Evolutionary conservation across 73 alveolate species (phyloP), one percentile per base, ranked within the genome.

Genomic region (Paramecium biaurelia): DNA sequence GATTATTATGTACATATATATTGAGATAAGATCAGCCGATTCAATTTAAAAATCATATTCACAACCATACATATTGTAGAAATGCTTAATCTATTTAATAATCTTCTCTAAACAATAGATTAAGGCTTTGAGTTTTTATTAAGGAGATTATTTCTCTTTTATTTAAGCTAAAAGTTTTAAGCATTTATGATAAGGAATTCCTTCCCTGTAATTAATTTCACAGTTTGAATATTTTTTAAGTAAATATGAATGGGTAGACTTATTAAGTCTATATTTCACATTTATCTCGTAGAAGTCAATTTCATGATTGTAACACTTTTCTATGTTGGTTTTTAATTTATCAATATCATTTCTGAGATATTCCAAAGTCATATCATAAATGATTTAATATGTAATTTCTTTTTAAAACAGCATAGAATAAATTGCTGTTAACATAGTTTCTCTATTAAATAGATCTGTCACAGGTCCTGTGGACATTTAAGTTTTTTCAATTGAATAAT

Each of bases 351-450:
- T 20, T 70, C 57, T 70, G 0, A 28, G 43, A 4, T 18, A 70
- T 14, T 70, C 86, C 43, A 70, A 12, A 15, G n/a, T 18, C 86
- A 70, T 70, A 70, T 70, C 86, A 70, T 70, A 70, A 14, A 70
- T 34, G 1, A 70, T 70, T 18, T 70, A 32, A 70, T 28, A 70
- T 5, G 37, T 34, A 11, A 70, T 70, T 14, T 70, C 86, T 18
- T 34, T 70, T 14, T 28, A 14, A 70, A 70, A 70, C 15, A 70
- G 10, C 35, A 70, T 20, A 32, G 86, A 34, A 70, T 26, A 26
- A 11, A 37, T 70, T 3, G 53, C 15, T 2, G 86, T 34, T 15
- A 35, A 12, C 53, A 70, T 70, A 34, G 35, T 70, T 30, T 70
- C 58, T 32, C 58, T 28, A 70, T 28, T 70, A 34, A 70, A 70